Percentiles rank a stretch among this genome's conserved stretches.
Conservation (phyloP, 2,329 filamentous ascomycete species). For the Drechslerella dactyloides region DNA sequence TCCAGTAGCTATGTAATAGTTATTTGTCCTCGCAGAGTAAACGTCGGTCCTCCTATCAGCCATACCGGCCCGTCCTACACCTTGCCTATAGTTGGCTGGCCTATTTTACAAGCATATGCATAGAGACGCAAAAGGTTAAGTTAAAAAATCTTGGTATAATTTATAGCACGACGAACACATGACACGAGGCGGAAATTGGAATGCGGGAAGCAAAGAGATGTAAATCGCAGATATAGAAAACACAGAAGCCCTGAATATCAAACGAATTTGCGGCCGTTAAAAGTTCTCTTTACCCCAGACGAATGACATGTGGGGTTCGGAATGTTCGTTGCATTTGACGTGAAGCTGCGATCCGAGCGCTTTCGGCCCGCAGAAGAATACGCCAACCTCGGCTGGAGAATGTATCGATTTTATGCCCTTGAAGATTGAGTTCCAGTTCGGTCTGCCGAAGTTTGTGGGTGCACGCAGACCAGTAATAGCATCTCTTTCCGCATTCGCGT, state of each 20-base stretch:
- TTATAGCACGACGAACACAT: not conserved
- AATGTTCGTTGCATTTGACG: constrained; percentile 86
- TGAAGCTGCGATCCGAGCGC: constrained; percentile 76
- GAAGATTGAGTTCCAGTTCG: constrained; percentile 92
- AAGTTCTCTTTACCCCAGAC: constrained; percentile 65
- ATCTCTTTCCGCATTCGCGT: constrained; percentile 81
- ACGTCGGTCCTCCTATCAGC: no score
- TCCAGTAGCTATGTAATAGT: no score
- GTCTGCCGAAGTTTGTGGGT: constrained; percentile 83
- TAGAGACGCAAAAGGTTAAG: no score
- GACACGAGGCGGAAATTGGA: not conserved
- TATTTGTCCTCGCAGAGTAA: no score
- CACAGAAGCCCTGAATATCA: not conserved
- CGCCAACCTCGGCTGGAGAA: constrained; percentile 73
- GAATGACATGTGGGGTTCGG: constrained; percentile 73
- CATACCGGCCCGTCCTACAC: no score
- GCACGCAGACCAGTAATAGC: constrained; percentile 81
- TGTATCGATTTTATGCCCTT: constrained; percentile 81
- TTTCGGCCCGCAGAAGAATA: constrained; percentile 88
- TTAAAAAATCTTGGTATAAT: no score
- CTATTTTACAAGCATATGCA: no score
- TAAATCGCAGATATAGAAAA: not conserved
- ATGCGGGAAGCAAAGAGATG: not conserved
- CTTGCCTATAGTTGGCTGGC: no score
- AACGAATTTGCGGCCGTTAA: constrained; percentile 53